Percentiles rank a stretch among this genome's conserved stretches.
These are phyloP conservation scores for Ophiorrhiza pumila DNA, from an alignment of 257 asterid genomes.

Conservation along the genomic window DNA sequence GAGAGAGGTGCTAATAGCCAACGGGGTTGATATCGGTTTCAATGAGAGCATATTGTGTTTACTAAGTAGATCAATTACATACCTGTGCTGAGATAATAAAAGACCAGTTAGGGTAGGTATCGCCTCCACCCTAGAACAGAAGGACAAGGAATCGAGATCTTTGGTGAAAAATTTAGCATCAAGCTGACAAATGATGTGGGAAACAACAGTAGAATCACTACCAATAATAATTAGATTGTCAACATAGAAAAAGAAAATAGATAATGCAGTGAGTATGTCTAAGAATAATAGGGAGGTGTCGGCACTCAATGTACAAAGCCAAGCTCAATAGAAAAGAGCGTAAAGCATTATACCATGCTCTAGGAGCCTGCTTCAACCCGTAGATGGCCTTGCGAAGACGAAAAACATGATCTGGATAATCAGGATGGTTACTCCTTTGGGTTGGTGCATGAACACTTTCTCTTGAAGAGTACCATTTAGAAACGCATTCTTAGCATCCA, in stretches of 20 bases:
- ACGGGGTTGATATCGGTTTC: neutral
- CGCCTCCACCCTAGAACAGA: neutral
- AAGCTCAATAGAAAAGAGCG: neutral
- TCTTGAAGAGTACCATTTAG: neutral
- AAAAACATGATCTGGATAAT: neutral
- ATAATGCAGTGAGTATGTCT: too few species aligned
- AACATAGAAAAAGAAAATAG: neutral
- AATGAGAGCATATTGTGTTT: neutral
- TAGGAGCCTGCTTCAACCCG: conserved; percentile 11
- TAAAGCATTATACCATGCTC: neutral
- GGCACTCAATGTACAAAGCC: neutral
- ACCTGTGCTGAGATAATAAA: neutral
- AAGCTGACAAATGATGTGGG: neutral
- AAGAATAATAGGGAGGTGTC: conserved; percentile 1
- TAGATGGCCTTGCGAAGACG: neutral
- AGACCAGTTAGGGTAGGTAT: neutral
- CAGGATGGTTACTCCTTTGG: neutral
- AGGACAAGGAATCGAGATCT: neutral
- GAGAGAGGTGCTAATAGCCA: neutral
- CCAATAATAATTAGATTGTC: neutral
- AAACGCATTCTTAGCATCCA: neutral
- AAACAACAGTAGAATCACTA: neutral
- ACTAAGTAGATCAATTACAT: neutral
- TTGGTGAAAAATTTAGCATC: neutral
- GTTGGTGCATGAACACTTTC: conserved; percentile 1